These are phyloP conservation scores for Starmera pachycereana DNA, from an alignment of 805 yeast genomes.

Conservation along the genomic window DNA sequence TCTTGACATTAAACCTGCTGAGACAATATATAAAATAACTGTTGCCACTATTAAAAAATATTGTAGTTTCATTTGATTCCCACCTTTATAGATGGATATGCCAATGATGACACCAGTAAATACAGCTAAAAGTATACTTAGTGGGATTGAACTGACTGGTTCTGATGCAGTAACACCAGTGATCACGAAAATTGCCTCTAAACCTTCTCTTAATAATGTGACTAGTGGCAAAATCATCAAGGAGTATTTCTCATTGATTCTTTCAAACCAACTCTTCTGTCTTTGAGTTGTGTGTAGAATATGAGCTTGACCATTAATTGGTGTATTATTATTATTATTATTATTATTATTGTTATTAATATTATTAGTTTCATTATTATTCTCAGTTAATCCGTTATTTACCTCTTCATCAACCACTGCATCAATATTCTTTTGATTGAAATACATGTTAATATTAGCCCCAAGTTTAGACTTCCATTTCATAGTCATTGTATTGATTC, in stretches of 20 bases:
- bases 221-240: constrained; percentile 71
- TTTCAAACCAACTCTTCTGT: constrained; percentile 7
- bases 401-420: constrained; percentile 8
- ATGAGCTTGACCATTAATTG: background rate
- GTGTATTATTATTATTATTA: background rate
- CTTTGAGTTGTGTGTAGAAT: background rate
- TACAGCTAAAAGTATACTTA: constrained; percentile 54
- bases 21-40: constrained; percentile 73
- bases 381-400: background rate
- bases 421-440: constrained; percentile 6
- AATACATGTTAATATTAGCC: constrained; percentile 39
- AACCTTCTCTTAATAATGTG: constrained; percentile 81
- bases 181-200: constrained; percentile 84
- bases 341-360: background rate
- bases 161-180: constrained; percentile 81
- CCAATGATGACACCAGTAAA: constrained; percentile 58
- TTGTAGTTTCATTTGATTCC: constrained; percentile 68
- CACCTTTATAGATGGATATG: constrained; percentile 58
- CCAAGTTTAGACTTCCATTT: constrained; percentile 73
- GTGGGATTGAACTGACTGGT: constrained; percentile 53
- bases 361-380: background rate
- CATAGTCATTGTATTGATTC: constrained; percentile 73
- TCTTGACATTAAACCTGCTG: constrained; percentile 79
- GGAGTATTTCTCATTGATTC: constrained; percentile 43
- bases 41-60: constrained; percentile 67